Conservation (phyloP, 305 asterid species). For the Solanum hybrid region DNA sequence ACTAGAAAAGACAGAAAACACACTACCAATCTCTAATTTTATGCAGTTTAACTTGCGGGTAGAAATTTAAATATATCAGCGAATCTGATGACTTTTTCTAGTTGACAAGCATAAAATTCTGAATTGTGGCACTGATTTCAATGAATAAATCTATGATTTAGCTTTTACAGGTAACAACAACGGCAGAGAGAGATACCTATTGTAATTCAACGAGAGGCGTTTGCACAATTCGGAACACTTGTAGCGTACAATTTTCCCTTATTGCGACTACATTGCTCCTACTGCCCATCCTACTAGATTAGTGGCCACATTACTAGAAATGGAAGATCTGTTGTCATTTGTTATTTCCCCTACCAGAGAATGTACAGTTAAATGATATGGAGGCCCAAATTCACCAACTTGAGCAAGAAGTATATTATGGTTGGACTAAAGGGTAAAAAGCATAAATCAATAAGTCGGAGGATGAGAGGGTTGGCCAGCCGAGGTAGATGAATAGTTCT, state of each 20-base stretch:
- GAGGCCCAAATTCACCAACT: constrained; percentile 69
- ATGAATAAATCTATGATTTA: background rate
- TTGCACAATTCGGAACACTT: background rate
- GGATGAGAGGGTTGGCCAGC: background rate
- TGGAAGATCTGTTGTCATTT: constrained; percentile 49
- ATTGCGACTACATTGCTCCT: background rate
- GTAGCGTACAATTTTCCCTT: background rate
- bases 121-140: background rate
- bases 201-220: background rate
- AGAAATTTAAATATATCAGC: background rate
- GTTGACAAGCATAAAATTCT: background rate
- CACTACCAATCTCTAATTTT: background rate
- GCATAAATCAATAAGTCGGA: constrained; percentile 47
- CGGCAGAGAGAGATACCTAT: background rate
- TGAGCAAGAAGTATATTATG: constrained; percentile 74
- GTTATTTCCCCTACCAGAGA: constrained; percentile 8
- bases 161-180: background rate
- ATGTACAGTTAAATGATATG: constrained; percentile 47
- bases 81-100: background rate
- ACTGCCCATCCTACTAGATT: background rate
- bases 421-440: constrained; percentile 54
- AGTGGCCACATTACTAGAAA: constrained; percentile 47
- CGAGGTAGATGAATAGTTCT: background rate
- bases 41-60: background rate
- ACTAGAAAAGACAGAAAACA: background rate